Evolutionary conservation across 2,329 filamentous ascomycete genomes (phyloP).

Genomic region (Beauveria medogensis): DNA sequence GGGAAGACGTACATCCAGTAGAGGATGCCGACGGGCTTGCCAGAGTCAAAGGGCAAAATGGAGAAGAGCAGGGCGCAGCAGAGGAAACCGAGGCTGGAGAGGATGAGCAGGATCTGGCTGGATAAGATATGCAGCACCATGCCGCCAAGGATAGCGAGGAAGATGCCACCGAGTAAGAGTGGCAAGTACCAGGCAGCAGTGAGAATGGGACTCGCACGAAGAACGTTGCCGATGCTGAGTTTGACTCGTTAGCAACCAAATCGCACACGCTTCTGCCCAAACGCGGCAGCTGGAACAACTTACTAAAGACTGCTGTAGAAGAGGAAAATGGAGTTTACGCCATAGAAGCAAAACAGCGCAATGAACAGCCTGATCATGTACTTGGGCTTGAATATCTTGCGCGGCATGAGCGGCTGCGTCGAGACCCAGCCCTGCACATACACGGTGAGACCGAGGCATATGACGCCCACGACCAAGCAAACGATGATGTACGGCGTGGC

Average conservation of each 20-base stretch:
- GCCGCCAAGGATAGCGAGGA: slow-evolving; percentile 5
- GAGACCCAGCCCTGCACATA: slow-evolving; percentile 59
- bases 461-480: slow-evolving; percentile 47
- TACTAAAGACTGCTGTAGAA: slow-evolving; percentile 54
- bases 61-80: slow-evolving; percentile 26
- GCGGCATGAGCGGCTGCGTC: slow-evolving; percentile 51
- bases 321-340: slow-evolving; percentile 49
- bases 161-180: slow-evolving; percentile 4
- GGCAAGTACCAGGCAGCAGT: slow-evolving; percentile 10
- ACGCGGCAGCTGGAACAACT: slow-evolving; percentile 16
- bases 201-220: not conserved
- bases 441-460: slow-evolving; percentile 43
- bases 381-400: slow-evolving; percentile 52
- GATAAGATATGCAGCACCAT: slow-evolving; percentile 8
- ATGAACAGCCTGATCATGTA: slow-evolving; percentile 47
- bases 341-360: slow-evolving; percentile 48
- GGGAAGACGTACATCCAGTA: slow-evolving; percentile 57
- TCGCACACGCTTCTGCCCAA: not conserved
- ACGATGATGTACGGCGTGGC: slow-evolving; percentile 56
- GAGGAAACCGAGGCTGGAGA: slow-evolving; percentile 21
- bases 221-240: slow-evolving; percentile 5
- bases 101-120: slow-evolving; percentile 9
- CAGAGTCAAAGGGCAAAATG: not conserved
- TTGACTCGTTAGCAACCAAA: not conserved
- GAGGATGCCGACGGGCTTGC: slow-evolving; percentile 4